Base-by-base conservation (phyloP, 805 yeast species). In the Metschnikowia shivogae region DNA sequence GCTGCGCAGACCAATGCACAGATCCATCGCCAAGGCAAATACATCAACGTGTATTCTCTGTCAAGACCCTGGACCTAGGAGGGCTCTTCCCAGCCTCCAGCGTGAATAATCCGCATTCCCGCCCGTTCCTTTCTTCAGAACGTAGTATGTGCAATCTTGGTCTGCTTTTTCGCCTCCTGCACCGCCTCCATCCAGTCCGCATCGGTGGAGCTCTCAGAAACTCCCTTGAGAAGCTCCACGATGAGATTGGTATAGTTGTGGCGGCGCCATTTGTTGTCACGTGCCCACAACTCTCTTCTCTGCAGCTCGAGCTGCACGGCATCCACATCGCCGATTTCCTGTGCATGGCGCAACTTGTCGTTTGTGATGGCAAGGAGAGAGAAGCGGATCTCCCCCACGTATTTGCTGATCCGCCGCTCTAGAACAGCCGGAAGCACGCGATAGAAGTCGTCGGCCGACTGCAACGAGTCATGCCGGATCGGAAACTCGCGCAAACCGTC, bases 401-500 rank as follows among this genome's bases (percentile, higher is more conserved):
- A 76, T 45, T 70, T 67, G n/a, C 58, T 50, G 12, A 82, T 74
- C 33, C 86, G 65, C 13, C 69, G 61, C 44, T 59, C 65, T 9
- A 82, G 56, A 2, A 80, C 77, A 8, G 56, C 54, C 6, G 80
- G 74, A 13, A 78, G 55, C 49, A 70, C 67, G 34, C 58, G 59
- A 34, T 63, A 60, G 39, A 77, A 72, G 39, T 76, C 76, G 12
- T 71, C 71, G 6, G 67, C 66, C 12, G 59, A 53, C 2, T 52
- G 52, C 49, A 80, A 73, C 3, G 57, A 59, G 1, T 46, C 65
- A 54, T 81, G 86, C 41, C 61, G 63, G 34, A 82, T 79, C 2
- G 87, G 86, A 36, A 60, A 72, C 19, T 63, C 65, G 45, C 76
- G 78, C 42, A 82, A 65, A 1, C 88, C 88, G 57, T 82, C 88